A percentile compares a stretch with the other conserved stretches of the same genome.
These are phyloP conservation scores for Globisporangium megalacanthum DNA, from an alignment of 352 stramenopile genomes.

Conservation along the genomic window DNA sequence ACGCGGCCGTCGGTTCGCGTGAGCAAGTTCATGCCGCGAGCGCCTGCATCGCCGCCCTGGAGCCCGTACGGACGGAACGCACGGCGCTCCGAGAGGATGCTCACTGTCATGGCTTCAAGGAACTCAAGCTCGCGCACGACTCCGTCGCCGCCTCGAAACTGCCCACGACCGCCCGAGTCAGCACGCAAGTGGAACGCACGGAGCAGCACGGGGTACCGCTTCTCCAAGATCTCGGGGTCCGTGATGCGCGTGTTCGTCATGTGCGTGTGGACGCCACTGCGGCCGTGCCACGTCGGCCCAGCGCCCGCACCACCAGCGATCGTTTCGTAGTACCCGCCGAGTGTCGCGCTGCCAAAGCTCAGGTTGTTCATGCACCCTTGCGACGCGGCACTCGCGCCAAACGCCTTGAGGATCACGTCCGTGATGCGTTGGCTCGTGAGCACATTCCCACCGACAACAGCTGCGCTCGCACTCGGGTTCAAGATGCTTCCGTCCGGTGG, in stretches of 20 bases:
- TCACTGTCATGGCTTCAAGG: constrained; percentile 92
- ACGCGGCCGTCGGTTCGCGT: constrained; percentile 56
- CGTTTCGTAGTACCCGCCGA: constrained; percentile 98
- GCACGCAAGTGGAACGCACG: constrained; percentile 80
- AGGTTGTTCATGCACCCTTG: constrained; percentile 99
- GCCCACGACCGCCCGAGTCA: constrained; percentile 88
- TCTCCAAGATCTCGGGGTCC: constrained; percentile 99
- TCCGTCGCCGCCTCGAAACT: constrained; percentile 92
- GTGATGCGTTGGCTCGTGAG: constrained; percentile 97
- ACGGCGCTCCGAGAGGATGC: constrained; percentile 96
- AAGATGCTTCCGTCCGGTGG: constrained; percentile 90
- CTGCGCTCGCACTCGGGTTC: constrained; percentile 93
- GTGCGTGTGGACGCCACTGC: constrained; percentile 97
- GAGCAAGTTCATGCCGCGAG: constrained; percentile 93
- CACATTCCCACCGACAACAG: constrained; percentile 98
- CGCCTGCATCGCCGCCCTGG: constrained; percentile 85
- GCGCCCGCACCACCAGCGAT: constrained; percentile 97
- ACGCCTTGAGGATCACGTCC: constrained; percentile 97
- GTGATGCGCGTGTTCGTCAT: constrained; percentile 99
- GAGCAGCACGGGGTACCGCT: constrained; percentile 91
- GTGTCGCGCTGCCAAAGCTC: constrained; percentile 94
- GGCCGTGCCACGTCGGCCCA: constrained; percentile 94
- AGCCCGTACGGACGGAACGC: constrained; percentile 95
- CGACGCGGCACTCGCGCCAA: constrained; percentile 94
- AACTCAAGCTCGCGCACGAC: constrained; percentile 97